Base-by-base conservation (phyloP, 306 rosid genomes). In the Cyamopsis tetragonoloba region DNA sequence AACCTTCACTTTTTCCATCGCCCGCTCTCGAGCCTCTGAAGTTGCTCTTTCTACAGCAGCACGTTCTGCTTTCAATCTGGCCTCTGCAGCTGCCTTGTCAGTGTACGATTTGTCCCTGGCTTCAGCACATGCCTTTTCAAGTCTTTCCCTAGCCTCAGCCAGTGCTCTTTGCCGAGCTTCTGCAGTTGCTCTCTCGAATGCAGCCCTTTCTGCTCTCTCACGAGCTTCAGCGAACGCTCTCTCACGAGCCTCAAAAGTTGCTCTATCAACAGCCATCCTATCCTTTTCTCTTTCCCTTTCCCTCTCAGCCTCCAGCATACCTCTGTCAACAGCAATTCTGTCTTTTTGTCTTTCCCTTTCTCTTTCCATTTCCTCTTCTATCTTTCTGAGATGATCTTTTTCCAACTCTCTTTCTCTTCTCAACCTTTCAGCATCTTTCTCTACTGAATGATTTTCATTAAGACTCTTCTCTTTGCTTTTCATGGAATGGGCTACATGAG, bases 251-350 rank as follows among this genome's bases (percentile, higher is more conserved):
- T 85, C 95, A 67, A 86, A 85, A 66, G 89, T 76, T 66, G 88
- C 86, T 69, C 82, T 79, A 51, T 89, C 92, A 75, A 90, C 87
- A 53, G 86, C 91, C 83, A 82, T 86, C 71, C 97, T 83, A 74
- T 93, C 99, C 66, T 93, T 93, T 75, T 88, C 96, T 82, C 99
- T 90, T 74, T 93, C 98, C 71, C 91, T 84, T 70, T 93, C 99
- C 79, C 99, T 86, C 67, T 81, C 85, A 73, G 86, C 87, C 75
- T 87, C 96, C 48, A 92, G 82, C 70, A 80, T 76, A 70, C 87
- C 92, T 63, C 77, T 81, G 64, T 89, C 91, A 65, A 88, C 83
- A 77, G 88, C 95, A 90, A 89, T 90, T 73, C 99, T 83, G 70
- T 93, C 99, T 64, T 93, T 93, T 70, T 81, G 90, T 79, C 96